Evolutionary conservation across 306 rosid species (phyloP).

Genomic region (Dryas drummondii): DNA sequence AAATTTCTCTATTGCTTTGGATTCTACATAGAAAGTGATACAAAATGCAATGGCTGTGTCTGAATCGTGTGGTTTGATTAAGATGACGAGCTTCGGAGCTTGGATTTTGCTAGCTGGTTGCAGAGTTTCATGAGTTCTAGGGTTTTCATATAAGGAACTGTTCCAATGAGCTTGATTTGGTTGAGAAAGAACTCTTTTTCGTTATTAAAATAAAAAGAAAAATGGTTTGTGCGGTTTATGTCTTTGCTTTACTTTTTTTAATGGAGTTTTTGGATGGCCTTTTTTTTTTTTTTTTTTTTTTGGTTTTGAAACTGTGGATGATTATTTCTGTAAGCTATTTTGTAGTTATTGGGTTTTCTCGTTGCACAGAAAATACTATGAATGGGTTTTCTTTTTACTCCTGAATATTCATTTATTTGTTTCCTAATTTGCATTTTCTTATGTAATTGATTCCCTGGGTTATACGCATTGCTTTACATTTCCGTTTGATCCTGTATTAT

Average conservation of each 20-base stretch:
- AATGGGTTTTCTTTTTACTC: background rate
- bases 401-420: background rate
- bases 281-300: background rate
- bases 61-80: background rate
- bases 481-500: no score
- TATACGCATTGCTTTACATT: no score
- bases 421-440: no score
- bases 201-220: background rate
- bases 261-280: background rate
- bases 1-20: background rate
- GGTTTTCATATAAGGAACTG: background rate
- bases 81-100: background rate
- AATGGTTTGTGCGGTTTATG: background rate
- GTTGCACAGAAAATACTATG: background rate
- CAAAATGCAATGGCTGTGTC: background rate
- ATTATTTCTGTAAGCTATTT: background rate
- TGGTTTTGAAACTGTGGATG: background rate
- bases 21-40: background rate
- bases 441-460: no score
- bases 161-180: background rate
- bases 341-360: background rate
- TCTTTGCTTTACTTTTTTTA: background rate
- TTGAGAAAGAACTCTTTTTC: background rate
- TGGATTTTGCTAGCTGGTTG: background rate
- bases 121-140: background rate